Conservation (phyloP, 352 stramenopile species). For the Globisporangium cederbergense region DNA sequence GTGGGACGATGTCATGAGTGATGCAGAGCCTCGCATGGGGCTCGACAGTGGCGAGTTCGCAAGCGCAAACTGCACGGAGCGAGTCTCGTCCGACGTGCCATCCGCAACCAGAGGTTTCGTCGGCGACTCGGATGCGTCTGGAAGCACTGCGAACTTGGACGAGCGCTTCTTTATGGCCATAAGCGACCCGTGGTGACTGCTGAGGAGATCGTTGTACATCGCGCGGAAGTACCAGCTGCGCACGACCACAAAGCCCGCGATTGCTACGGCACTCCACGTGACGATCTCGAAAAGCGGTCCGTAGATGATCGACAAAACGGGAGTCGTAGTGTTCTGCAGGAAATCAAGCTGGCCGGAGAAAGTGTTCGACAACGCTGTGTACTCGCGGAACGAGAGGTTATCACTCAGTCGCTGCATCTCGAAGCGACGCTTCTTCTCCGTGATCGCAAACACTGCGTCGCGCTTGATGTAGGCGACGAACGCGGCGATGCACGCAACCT, state of each 20-base stretch:
- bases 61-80: conserved; percentile 13
- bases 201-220: conserved; percentile 12
- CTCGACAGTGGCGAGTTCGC: conserved; percentile 14
- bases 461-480: conserved; percentile 8
- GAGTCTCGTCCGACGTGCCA: conserved; percentile 21
- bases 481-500: conserved; percentile 28
- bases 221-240: conserved; percentile 21
- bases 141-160: conserved; percentile 20
- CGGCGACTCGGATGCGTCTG: conserved; percentile 11
- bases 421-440: conserved; percentile 12
- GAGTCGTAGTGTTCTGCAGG: conserved; percentile 15
- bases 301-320: conserved; percentile 20
- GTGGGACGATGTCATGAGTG: background rate
- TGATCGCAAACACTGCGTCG: conserved; percentile 16
- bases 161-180: background rate
- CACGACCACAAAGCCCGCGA: conserved; percentile 19
- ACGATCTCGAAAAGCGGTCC: conserved; percentile 17
- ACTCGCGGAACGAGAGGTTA: conserved; percentile 18
- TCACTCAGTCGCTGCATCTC: conserved; percentile 25
- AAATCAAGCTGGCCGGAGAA: conserved; percentile 20
- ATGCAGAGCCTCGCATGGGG: background rate
- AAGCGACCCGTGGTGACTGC: conserved; percentile 12
- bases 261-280: conserved; percentile 17
- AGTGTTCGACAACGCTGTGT: conserved; percentile 24
- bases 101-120: conserved; percentile 18